Evolutionary conservation across 805 yeast genomes (phyloP).

Genomic region (Phaffomyces antillensis): DNA sequence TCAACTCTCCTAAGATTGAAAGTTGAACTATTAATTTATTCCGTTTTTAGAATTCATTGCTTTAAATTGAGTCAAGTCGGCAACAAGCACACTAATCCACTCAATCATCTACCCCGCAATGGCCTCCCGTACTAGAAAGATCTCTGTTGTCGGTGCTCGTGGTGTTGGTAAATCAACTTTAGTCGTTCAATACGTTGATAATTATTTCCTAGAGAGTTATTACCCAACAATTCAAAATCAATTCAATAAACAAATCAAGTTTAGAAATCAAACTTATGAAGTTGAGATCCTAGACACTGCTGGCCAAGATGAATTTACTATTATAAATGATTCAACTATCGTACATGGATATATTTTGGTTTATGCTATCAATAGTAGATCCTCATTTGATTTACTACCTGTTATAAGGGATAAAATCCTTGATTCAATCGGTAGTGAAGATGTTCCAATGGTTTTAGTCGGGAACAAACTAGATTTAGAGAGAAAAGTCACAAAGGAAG

Average conservation of each 20-base stretch:
- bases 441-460: slow-evolving; percentile 71
- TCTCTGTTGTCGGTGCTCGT: slow-evolving; percentile 82
- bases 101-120: slow-evolving; percentile 3
- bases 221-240: slow-evolving; percentile 55
- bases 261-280: slow-evolving; percentile 68
- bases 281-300: slow-evolving; percentile 89
- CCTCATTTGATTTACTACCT: slow-evolving; percentile 69
- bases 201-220: slow-evolving; percentile 81
- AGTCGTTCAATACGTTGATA: slow-evolving; percentile 79
- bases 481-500: slow-evolving; percentile 55
- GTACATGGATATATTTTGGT: slow-evolving; percentile 79
- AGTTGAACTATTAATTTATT: no score
- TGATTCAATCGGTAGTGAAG: slow-evolving; percentile 56
- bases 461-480: slow-evolving; percentile 73
- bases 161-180: slow-evolving; percentile 86
- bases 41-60: no score
- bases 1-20: no score
- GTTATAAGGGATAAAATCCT: slow-evolving; percentile 78
- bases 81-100: no score
- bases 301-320: slow-evolving; percentile 85
- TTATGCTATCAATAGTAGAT: slow-evolving; percentile 72
- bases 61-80: no score
- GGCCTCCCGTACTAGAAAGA: slow-evolving; percentile 46
- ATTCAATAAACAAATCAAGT: slow-evolving; percentile 17
- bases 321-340: slow-evolving; percentile 69